Base-by-base conservation (phyloP, 116 monocot genomes). In the Iris pallida region DNA sequence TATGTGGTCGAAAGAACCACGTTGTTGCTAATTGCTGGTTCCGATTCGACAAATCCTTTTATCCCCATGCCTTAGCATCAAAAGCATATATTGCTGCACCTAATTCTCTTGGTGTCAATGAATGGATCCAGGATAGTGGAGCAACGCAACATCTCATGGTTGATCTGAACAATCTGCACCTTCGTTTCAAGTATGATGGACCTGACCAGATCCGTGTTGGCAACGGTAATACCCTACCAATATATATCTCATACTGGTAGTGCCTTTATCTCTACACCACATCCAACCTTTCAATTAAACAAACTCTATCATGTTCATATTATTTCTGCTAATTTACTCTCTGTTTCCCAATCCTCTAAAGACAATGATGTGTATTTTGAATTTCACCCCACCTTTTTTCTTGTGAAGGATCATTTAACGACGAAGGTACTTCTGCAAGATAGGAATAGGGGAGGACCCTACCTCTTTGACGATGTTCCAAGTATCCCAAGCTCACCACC, bases 371-470 rank as follows among this genome's bases (percentile, higher is more conserved):
- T 13, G 6, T 18, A 17, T 8, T 41, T 75, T 61, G 68, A 68
- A 68, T 68, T 75, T 54, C 40, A 46, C 10, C 57, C 60, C 20
- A 14, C 42, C 14, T 61, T 7, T 62, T 61, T 49, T 54, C 4
- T 53, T 62, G 16, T 75, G 8, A 75, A 75, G 75, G 75, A 68
- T 30, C 42, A 42, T 6, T 4, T 12, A 7, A 68, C 60, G 46
- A 15, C 30, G 16, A 42, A 9, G 12, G 7, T 8, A 5, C 53
- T 75, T 11, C 60, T 75, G 7, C 42, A 7, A 49, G 51, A 61
- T 43, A 10, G 17, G n/a, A 10, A 4, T 62, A 43, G 20, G 20
- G 53, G 44, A 8, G 68, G 68, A 4, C 17, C 63, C 1, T 75
- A 75, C 12, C 6, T 5, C 4, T 7, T 6, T 10, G 6, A 5